A percentile compares a stretch with the other conserved stretches of the same genome.
phyloP scores from a whole-genome alignment of 805 yeast genomes.

The Ogataea methanolica region DNA sequence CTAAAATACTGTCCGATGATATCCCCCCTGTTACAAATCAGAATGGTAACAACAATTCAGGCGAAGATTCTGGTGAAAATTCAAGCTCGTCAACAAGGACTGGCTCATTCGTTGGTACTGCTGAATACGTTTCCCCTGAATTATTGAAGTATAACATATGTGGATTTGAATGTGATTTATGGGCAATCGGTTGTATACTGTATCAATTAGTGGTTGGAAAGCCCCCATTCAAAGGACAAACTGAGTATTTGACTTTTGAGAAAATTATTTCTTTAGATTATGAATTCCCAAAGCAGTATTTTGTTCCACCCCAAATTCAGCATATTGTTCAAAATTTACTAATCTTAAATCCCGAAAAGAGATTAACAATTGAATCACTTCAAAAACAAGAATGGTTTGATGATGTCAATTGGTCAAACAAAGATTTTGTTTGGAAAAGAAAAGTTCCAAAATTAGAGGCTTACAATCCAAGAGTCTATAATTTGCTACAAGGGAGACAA shows the following conservation, averaged over 20 bases:
- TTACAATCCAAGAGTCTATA: slow-evolving; percentile 41
- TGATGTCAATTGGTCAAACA: slow-evolving; percentile 61
- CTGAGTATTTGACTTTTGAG: slow-evolving; percentile 84
- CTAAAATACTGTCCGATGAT: slow-evolving; percentile 59
- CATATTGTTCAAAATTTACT: slow-evolving; percentile 65
- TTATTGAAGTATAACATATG: slow-evolving; percentile 71
- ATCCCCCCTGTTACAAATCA: slow-evolving; percentile 13
- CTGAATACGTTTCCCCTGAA: slow-evolving; percentile 95
- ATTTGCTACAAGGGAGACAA: slow-evolving; percentile 17
- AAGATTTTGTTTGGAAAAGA: slow-evolving; percentile 62
- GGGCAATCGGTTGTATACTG: slow-evolving; percentile 91
- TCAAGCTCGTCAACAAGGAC: slow-evolving; percentile 34
- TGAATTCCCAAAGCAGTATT: slow-evolving; percentile 55
- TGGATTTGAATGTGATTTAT: slow-evolving; percentile 80
- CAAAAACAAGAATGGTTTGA: slow-evolving; percentile 71
- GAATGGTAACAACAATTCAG: slow-evolving; percentile 14
- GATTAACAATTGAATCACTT: slow-evolving; percentile 55
- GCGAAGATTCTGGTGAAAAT: slow-evolving; percentile 12
- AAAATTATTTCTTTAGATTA: slow-evolving; percentile 78
- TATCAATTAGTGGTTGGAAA: slow-evolving; percentile 77
- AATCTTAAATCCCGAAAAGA: slow-evolving; percentile 62
- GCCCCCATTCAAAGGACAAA: slow-evolving; percentile 86
- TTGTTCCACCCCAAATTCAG: slow-evolving; percentile 56
- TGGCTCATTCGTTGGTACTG: slow-evolving; percentile 95
- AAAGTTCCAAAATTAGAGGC: slow-evolving; percentile 68